A percentile compares a stretch with the other conserved stretches of the same genome.
phyloP scores from a whole-genome alignment of 768 basidiomycete species.

The Xanthoconium stramineum region DNA sequence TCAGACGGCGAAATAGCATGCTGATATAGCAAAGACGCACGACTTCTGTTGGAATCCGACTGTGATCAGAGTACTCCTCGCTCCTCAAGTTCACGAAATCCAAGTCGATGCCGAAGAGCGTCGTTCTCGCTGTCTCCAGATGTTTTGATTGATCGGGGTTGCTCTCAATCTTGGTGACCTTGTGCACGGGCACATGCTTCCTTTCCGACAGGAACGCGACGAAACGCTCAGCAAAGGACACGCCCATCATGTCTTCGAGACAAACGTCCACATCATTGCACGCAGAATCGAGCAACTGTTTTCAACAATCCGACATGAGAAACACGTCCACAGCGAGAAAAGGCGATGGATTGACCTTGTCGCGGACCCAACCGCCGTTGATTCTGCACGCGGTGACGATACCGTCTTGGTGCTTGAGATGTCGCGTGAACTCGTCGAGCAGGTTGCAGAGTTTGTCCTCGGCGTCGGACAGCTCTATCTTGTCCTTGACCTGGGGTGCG shows the following conservation, averaged over 20 bases:
- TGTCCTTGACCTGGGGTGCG: slow-evolving; percentile 28
- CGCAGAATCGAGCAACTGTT: slow-evolving; percentile 71
- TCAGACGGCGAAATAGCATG: neutral
- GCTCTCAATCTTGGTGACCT: slow-evolving; percentile 80
- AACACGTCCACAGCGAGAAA: slow-evolving; percentile 1
- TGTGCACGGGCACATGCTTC: slow-evolving; percentile 34
- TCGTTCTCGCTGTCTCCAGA: slow-evolving; percentile 89
- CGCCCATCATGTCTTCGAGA: slow-evolving; percentile 84
- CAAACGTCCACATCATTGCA: slow-evolving; percentile 96
- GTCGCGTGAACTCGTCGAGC: slow-evolving; percentile 73
- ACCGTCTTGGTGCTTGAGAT: slow-evolving; percentile 50
- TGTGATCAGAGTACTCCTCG: slow-evolving; percentile 85
- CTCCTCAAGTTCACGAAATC: slow-evolving; percentile 93
- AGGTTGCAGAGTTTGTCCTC: slow-evolving; percentile 72
- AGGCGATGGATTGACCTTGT: slow-evolving; percentile 66
- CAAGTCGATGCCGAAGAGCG: slow-evolving; percentile 74
- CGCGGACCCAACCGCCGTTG: slow-evolving; percentile 98
- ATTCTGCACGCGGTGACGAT: slow-evolving; percentile 75
- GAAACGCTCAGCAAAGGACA: slow-evolving; percentile 81
- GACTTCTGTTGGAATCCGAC: slow-evolving; percentile 85
- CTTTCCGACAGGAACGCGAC: slow-evolving; percentile 47
- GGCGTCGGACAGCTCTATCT: slow-evolving; percentile 57
- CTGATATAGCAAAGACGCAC: slow-evolving; percentile 43
- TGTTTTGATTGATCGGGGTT: slow-evolving; percentile 99
- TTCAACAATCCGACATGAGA: slow-evolving; percentile 12